A percentile compares a stretch with the other conserved stretches of the same genome.
Evolutionary conservation across 257 asterid species (phyloP).

Genomic region (Nicotiana paniculata): DNA sequence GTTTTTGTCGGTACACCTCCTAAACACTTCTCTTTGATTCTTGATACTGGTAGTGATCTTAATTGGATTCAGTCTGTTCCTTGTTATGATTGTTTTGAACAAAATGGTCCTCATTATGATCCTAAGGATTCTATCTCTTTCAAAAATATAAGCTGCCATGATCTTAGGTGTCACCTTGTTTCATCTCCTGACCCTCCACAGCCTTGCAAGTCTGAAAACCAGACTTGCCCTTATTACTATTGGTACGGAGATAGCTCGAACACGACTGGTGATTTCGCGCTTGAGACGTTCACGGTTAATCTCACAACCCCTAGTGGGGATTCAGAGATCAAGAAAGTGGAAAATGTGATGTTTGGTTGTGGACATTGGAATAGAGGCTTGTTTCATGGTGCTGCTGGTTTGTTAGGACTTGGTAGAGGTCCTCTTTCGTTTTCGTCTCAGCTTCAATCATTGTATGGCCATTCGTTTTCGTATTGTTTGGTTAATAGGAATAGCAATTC

Average conservation of each 20-base stretch:
- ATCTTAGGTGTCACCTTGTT: conserved; percentile 64
- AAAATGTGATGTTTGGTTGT: conserved; percentile 85
- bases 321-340: conserved; percentile 41
- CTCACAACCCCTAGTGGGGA: conserved; percentile 45
- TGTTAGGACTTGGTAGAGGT: conserved; percentile 77
- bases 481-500: conserved; percentile 75
- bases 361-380: conserved; percentile 95
- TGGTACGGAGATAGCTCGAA: conserved; percentile 96
- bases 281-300: conserved; percentile 76
- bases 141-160: conserved; percentile 53
- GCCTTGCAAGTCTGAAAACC: conserved; percentile 38
- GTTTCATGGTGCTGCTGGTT: conserved; percentile 92
- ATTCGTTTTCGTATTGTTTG: conserved; percentile 79
- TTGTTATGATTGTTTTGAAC: conserved; percentile 84
- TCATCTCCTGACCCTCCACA: conserved; percentile 69
- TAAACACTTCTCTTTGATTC: conserved; percentile 67
- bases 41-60: conserved; percentile 92
- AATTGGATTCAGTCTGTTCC: conserved; percentile 94
- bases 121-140: conserved; percentile 53
- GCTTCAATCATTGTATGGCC: conserved; percentile 55
- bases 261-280: conserved; percentile 81
- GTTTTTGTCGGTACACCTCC: conserved; percentile 92
- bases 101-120: conserved; percentile 62
- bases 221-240: conserved; percentile 74
- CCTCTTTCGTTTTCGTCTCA: conserved; percentile 78